phyloP scores from a whole-genome alignment of 177 flowering plant species.

The Vitis hybrid region DNA sequence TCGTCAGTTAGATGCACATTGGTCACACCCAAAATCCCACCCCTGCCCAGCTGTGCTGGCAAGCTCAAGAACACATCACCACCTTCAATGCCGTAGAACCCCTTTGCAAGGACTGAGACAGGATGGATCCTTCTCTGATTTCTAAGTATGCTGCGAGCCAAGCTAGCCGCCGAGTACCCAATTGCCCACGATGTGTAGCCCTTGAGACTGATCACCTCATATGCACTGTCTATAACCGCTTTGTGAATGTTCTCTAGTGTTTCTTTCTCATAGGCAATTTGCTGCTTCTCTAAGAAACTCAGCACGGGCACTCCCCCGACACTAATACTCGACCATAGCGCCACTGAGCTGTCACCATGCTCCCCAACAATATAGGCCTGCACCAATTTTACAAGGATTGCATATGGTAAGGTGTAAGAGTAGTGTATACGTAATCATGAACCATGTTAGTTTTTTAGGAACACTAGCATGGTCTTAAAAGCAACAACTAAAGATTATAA shows the following conservation, averaged over 20 bases:
- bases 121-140: constrained; percentile 81
- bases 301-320: constrained; percentile 83
- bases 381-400: neutral
- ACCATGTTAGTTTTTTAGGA: neutral
- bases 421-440: neutral
- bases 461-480: too few species aligned
- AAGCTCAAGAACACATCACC: constrained; percentile 80
- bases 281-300: constrained; percentile 67
- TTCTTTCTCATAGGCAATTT: constrained; percentile 62
- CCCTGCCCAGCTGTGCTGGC: constrained; percentile 72
- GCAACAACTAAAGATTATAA: too few species aligned
- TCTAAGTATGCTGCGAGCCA: constrained; percentile 58
- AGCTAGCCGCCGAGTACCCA: constrained; percentile 79
- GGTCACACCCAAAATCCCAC: constrained; percentile 65
- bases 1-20: constrained; percentile 64
- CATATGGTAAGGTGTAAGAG: too few species aligned
- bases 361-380: constrained; percentile 86
- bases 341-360: constrained; percentile 91
- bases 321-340: constrained; percentile 90
- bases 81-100: constrained; percentile 61
- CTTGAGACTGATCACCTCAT: constrained; percentile 75
- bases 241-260: constrained; percentile 68
- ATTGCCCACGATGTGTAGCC: constrained; percentile 95
- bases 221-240: constrained; percentile 60
- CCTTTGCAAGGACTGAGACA: constrained; percentile 68